Conservation (phyloP, 305 asterid genomes). For the Solanum hybrid region DNA sequence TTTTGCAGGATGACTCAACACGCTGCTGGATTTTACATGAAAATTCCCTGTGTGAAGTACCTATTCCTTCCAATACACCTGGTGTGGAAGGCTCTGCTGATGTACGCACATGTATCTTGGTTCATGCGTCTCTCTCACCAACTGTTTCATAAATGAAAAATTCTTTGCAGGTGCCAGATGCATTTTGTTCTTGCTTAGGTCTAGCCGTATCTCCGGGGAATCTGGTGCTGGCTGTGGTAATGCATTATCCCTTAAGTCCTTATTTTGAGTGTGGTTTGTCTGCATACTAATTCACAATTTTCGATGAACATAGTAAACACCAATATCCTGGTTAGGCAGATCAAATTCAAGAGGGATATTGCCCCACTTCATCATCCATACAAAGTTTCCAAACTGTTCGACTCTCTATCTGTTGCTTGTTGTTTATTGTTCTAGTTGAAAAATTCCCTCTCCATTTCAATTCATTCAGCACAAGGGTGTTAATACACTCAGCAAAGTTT, state of each 20-base stretch:
- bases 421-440: not conserved
- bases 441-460: not conserved
- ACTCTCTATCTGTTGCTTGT: not conserved
- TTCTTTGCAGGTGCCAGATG: constrained; percentile 50
- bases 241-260: constrained; percentile 11
- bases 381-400: not conserved
- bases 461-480: not conserved
- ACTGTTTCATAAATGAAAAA: constrained; percentile 11
- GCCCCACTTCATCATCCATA: not conserved
- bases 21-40: constrained; percentile 61
- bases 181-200: constrained; percentile 76
- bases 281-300: not conserved
- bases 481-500: not conserved
- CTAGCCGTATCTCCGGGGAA: constrained; percentile 81
- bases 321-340: not conserved
- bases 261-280: constrained; percentile 1
- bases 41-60: constrained; percentile 42
- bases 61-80: constrained; percentile 53
- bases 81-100: constrained; percentile 49
- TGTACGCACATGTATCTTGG: constrained; percentile 34
- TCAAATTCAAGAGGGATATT: not conserved
- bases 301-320: not conserved
- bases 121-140: constrained; percentile 5
- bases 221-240: constrained; percentile 83
- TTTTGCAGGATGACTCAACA: constrained; percentile 57